phyloP scores from a whole-genome alignment of 768 basidiomycete species.

The Sporobolomyces phaffii region DNA sequence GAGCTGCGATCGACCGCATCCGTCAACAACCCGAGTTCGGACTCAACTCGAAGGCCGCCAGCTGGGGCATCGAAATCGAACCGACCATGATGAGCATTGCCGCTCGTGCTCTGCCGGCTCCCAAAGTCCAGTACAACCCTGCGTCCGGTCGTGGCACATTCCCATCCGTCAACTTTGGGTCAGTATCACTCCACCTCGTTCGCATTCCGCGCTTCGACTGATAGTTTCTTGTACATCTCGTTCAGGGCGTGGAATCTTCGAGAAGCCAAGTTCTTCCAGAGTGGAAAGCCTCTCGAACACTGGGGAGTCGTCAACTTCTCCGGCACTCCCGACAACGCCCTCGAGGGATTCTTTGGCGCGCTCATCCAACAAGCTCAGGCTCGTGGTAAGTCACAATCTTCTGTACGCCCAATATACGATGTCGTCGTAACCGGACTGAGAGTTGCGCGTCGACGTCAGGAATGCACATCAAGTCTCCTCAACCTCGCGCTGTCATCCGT shows the following conservation, averaged over 20 bases:
- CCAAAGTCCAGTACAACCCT: conserved; percentile 15
- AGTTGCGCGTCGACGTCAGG: background rate
- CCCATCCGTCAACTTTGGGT: conserved; percentile 19
- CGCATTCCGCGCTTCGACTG: background rate
- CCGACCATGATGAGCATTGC: conserved; percentile 4
- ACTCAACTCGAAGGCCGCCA: background rate
- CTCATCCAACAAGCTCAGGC: background rate
- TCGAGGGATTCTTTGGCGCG: conserved; percentile 6
- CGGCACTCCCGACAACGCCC: background rate
- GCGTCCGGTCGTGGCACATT: background rate
- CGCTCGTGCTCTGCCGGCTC: conserved; percentile 14
- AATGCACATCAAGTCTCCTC: conserved; percentile 7
- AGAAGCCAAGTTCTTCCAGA: conserved; percentile 17
- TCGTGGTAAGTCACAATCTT: conserved; percentile 6
- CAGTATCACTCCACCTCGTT: background rate
- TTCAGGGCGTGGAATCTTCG: conserved; percentile 30
- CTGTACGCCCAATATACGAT: too few relatives aligned
- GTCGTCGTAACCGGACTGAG: background rate
- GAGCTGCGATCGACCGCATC: conserved; percentile 18
- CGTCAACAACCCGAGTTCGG: conserved; percentile 21
- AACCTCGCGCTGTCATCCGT: background rate
- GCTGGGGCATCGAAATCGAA: conserved; percentile 26
- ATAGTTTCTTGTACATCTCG: background rate
- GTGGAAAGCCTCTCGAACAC: conserved; percentile 18
- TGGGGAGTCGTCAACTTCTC: conserved; percentile 28